Evolutionary conservation across 2,329 filamentous ascomycete species (phyloP).

Genomic region (Zymoseptoria tritici): DNA sequence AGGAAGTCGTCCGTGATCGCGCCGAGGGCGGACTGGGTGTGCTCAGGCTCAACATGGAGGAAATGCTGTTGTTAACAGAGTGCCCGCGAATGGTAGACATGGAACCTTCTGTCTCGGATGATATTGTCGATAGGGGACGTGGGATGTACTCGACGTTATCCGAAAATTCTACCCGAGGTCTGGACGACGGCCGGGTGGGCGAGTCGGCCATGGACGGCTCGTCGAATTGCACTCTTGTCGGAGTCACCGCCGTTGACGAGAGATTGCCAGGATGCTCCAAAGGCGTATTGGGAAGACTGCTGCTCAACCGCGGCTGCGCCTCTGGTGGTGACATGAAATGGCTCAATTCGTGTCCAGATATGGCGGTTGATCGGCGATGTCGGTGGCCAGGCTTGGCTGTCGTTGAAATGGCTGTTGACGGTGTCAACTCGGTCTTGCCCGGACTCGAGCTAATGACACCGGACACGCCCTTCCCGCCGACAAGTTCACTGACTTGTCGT

Average conservation of each 20-base stretch:
- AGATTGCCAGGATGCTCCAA: slow-evolving; percentile 18
- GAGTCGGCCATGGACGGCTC: slow-evolving; percentile 17
- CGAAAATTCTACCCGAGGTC: slow-evolving; percentile 71
- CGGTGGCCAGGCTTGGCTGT: slow-evolving; percentile 44
- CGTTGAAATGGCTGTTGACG: slow-evolving; percentile 46
- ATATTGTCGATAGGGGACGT: slow-evolving; percentile 73
- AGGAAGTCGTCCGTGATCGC: slow-evolving; percentile 30
- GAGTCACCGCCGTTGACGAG: neutral
- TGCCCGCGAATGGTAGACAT: slow-evolving; percentile 62
- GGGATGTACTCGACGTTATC: slow-evolving; percentile 78
- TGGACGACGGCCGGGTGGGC: slow-evolving; percentile 37
- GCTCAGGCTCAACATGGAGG: slow-evolving; percentile 61
- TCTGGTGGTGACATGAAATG: slow-evolving; percentile 52
- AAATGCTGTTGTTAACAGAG: slow-evolving; percentile 70
- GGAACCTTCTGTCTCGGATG: slow-evolving; percentile 75
- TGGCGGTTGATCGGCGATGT: slow-evolving; percentile 71
- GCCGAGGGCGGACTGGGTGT: slow-evolving; percentile 40
- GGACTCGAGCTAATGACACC: slow-evolving; percentile 61
- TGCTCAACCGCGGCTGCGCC: slow-evolving; percentile 22
- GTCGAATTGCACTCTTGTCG: neutral
- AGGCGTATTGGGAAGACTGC: slow-evolving; percentile 29
- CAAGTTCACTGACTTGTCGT: slow-evolving; percentile 78
- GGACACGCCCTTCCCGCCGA: slow-evolving; percentile 60
- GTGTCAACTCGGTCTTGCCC: slow-evolving; percentile 43
- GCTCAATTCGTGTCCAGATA: slow-evolving; percentile 76